These are phyloP conservation scores for Paramecium pentaurelia DNA, from an alignment of 73 alveolate genomes.

Conservation along the genomic window DNA sequence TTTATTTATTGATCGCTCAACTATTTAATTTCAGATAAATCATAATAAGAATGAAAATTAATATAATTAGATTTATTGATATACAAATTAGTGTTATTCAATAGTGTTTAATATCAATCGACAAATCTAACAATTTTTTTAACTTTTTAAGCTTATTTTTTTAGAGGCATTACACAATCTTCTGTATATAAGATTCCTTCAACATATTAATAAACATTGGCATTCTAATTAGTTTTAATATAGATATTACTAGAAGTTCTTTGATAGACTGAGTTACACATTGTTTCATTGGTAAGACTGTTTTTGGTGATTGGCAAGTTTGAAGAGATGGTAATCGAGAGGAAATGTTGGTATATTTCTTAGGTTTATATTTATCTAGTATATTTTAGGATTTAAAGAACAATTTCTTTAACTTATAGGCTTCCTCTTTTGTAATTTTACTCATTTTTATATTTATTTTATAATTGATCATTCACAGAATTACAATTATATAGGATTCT, in stretches of 20 bases:
- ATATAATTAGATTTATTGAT: background rate
- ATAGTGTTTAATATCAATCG: background rate
- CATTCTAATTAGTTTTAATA: background rate
- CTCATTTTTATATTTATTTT: background rate
- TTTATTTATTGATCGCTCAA: background rate
- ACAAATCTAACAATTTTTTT: background rate
- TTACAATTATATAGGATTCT: slow-evolving; percentile 89
- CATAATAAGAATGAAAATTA: background rate
- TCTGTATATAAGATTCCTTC: background rate
- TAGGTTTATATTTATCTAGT: background rate
- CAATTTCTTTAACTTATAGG: background rate
- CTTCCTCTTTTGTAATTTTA: slow-evolving; percentile 4
- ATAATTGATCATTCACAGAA: slow-evolving; percentile 60
- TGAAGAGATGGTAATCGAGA: background rate
- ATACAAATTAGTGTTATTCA: background rate
- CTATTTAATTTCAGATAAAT: background rate
- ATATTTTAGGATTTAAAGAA: background rate
- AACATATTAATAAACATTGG: background rate
- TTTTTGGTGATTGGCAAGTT: background rate
- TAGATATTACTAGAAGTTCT: background rate
- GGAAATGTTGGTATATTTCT: background rate
- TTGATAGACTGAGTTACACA: background rate
- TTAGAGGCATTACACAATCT: background rate
- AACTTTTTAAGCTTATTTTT: background rate
- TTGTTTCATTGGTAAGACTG: background rate